These are phyloP conservation scores for Thielaviopsis musarum DNA, from an alignment of 2,329 filamentous ascomycete genomes.

Conservation along the genomic window DNA sequence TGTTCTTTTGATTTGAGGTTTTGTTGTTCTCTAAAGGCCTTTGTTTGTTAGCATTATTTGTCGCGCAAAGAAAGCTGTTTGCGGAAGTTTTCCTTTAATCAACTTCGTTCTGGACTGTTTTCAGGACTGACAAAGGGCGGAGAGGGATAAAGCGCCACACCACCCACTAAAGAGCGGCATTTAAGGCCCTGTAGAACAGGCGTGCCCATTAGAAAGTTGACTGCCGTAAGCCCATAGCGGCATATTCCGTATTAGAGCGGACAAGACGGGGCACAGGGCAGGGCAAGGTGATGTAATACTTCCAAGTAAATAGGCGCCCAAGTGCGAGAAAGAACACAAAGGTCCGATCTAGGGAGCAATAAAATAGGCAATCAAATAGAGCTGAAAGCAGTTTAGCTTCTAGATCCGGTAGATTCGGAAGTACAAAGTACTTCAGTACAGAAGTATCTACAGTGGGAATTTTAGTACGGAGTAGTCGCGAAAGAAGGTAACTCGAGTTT, in stretches of 20 bases:
- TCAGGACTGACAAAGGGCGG: too few relatives aligned
- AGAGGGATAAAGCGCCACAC: not conserved
- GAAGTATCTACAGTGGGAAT: too few relatives aligned
- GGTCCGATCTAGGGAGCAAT: not conserved
- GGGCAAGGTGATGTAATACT: not conserved
- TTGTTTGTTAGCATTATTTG: not conserved
- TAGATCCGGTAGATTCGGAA: not conserved
- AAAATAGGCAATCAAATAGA: not conserved
- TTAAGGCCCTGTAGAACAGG: not conserved
- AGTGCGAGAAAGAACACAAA: not conserved
- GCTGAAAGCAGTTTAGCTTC: not conserved
- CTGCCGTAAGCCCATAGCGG: not conserved
- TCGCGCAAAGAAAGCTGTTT: not conserved
- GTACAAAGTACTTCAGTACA: too few relatives aligned
- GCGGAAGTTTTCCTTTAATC: not conserved
- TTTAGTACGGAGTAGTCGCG: not conserved
- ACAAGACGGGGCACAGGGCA: not conserved
- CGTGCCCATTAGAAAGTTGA: not conserved
- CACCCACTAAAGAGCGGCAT: not conserved
- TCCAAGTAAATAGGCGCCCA: not conserved
- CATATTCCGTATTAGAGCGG: not conserved
- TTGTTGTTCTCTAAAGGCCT: not conserved
- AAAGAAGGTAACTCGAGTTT: not conserved
- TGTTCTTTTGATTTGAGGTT: too few relatives aligned
- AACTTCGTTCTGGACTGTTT: too few relatives aligned